Percentiles rank a stretch among this genome's conserved stretches.
Conservation (phyloP, 129 eudicot genomes). For the Helianthus tuberosus region DNA sequence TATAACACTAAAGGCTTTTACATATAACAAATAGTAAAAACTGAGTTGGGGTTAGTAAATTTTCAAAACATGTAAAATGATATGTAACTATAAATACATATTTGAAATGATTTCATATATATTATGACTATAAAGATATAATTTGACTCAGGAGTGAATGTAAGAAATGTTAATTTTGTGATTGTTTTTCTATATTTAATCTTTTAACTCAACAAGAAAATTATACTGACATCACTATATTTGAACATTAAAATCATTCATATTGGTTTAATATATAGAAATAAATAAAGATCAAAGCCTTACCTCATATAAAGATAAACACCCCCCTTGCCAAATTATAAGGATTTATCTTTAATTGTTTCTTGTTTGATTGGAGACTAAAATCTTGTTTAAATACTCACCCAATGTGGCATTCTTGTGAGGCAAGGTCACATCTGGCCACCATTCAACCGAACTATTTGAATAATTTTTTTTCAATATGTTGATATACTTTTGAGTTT, state of each 20-base stretch:
- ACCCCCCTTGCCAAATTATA: not conserved
- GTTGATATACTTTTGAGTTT: not conserved
- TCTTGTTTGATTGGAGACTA: not conserved
- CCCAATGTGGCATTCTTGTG: not conserved
- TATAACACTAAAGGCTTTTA: too few relatives aligned
- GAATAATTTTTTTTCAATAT: too few relatives aligned
- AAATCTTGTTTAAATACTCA: constrained; percentile 5
- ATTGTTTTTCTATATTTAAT: too few relatives aligned
- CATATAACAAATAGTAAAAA: too few relatives aligned
- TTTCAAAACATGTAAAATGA: too few relatives aligned
- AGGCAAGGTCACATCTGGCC: constrained; percentile 4
- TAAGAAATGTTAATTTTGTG: too few relatives aligned
- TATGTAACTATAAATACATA: too few relatives aligned
- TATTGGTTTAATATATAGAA: not conserved
- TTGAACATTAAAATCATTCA: not conserved
- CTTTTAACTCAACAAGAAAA: not conserved
- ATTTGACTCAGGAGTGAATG: too few relatives aligned
- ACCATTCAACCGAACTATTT: not conserved
- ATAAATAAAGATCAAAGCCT: not conserved
- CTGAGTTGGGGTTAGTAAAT: too few relatives aligned
- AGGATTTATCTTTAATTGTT: not conserved
- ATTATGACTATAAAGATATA: too few relatives aligned
- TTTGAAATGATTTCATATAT: too few relatives aligned
- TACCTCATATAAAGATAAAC: constrained; percentile 20
- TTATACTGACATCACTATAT: not conserved